A percentile compares a stretch with the other conserved stretches of the same genome.
Conservation (phyloP, 805 yeast genomes). For the Kockiozyma suomiensis region DNA sequence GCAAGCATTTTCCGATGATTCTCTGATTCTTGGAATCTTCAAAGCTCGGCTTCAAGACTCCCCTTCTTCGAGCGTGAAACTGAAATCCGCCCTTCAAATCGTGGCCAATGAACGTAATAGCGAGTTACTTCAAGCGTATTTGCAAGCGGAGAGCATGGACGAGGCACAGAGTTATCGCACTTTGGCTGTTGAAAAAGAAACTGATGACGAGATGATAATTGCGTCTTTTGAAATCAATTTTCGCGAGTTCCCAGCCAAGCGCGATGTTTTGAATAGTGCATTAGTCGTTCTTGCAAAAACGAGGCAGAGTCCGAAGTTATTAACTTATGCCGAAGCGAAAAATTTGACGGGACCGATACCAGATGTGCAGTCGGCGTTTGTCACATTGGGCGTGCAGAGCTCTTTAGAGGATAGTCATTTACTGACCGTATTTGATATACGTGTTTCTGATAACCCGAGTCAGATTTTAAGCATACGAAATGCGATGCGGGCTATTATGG, state of each 20-base stretch:
- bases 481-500: slow-evolving; percentile 65
- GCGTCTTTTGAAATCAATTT: slow-evolving; percentile 72
- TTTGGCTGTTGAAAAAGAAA: slow-evolving; percentile 54
- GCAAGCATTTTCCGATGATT: slow-evolving; percentile 11
- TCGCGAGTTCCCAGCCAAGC: slow-evolving; percentile 48
- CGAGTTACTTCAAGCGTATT: slow-evolving; percentile 56
- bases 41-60: slow-evolving; percentile 23
- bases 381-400: slow-evolving; percentile 31
- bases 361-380: slow-evolving; percentile 32
- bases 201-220: slow-evolving; percentile 70
- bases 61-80: slow-evolving; percentile 16
- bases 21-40: slow-evolving; percentile 26
- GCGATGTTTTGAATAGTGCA: slow-evolving; percentile 34
- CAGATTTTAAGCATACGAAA: slow-evolving; percentile 60
- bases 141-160: slow-evolving; percentile 49
- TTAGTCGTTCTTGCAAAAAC: slow-evolving; percentile 40
- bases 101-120: slow-evolving; percentile 63
- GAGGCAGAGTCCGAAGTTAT: slow-evolving; percentile 38
- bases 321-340: slow-evolving; percentile 39
- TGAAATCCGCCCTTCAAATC: slow-evolving; percentile 63
- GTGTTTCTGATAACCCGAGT: slow-evolving; percentile 47
- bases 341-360: slow-evolving; percentile 28
- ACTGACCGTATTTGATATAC: slow-evolving; percentile 41
- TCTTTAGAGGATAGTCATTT: slow-evolving; percentile 30
- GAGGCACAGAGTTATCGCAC: slow-evolving; percentile 53